Evolutionary conservation across 495 filamentous ascomycete genomes (phyloP).

Genomic region (Hypoxylon cercidicola): DNA sequence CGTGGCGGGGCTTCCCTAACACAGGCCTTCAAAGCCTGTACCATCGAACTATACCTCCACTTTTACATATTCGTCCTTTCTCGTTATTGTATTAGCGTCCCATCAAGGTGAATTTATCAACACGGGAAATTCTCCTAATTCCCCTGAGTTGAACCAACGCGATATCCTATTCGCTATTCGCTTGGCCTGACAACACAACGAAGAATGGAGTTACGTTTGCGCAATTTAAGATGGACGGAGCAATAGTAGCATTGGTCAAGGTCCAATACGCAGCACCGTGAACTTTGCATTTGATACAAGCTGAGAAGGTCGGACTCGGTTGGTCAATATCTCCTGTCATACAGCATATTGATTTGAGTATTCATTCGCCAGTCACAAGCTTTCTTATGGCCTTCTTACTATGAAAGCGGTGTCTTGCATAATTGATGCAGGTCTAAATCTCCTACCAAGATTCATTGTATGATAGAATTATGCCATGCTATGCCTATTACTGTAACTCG

Average conservation of each 20-base stretch:
- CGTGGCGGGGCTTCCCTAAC: constrained; percentile 10
- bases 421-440: constrained; percentile 37
- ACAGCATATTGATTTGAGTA: constrained; percentile 11
- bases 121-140: constrained; percentile 9
- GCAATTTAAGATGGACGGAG: constrained; percentile 19
- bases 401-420: constrained; percentile 23
- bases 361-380: constrained; percentile 5
- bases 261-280: background rate
- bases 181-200: constrained; percentile 9
- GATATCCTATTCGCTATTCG: constrained; percentile 16
- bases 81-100: constrained; percentile 38
- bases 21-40: background rate
- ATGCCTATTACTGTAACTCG: background rate
- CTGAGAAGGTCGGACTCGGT: constrained; percentile 12
- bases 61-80: constrained; percentile 13
- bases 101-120: constrained; percentile 29
- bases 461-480: background rate
- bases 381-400: constrained; percentile 20
- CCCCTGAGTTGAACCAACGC: constrained; percentile 15
- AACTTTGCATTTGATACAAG: background rate
- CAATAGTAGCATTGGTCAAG: background rate
- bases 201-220: constrained; percentile 5
- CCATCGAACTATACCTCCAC: constrained; percentile 12
- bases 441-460: constrained; percentile 32
- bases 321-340: constrained; percentile 20